A percentile compares a stretch with the other conserved stretches of the same genome.
phyloP scores from a whole-genome alignment of 164 flowering plant species.

The Chimonanthus praecox region DNA sequence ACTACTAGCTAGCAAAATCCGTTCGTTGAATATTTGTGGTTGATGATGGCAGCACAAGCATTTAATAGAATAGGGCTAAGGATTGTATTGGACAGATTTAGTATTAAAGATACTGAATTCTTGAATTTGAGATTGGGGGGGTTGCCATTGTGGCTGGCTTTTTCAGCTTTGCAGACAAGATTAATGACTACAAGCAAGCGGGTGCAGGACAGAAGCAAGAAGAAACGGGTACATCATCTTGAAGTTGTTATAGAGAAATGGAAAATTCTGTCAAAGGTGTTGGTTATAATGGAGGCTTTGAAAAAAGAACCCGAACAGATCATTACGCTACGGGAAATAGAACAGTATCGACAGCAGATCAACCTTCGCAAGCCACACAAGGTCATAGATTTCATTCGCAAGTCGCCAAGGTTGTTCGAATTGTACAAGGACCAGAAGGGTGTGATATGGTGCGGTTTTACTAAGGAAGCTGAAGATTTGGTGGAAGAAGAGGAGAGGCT shows the following conservation, averaged over 20 bases:
- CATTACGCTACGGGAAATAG: slow-evolving; percentile 42
- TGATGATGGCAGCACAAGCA: background rate
- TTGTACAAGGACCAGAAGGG: slow-evolving; percentile 68
- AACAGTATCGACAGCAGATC: slow-evolving; percentile 56
- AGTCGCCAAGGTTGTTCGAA: slow-evolving; percentile 76
- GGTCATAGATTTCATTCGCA: slow-evolving; percentile 60
- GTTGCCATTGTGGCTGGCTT: background rate
- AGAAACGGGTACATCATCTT: slow-evolving; percentile 64
- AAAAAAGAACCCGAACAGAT: slow-evolving; percentile 71
- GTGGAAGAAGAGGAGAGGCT: slow-evolving; percentile 58
- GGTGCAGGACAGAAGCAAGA: slow-evolving; percentile 72
- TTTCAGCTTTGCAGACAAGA: slow-evolving; percentile 19
- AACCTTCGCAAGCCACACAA: slow-evolving; percentile 73
- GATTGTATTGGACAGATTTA: slow-evolving; percentile 2
- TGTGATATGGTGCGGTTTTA: slow-evolving; percentile 78
- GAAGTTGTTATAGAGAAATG: slow-evolving; percentile 68
- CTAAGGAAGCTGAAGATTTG: slow-evolving; percentile 63
- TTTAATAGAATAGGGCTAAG: background rate
- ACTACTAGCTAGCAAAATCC: background rate
- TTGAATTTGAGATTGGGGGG: background rate
- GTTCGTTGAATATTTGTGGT: background rate
- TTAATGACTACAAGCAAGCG: slow-evolving; percentile 69
- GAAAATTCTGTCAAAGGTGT: slow-evolving; percentile 55
- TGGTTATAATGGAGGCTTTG: slow-evolving; percentile 55
- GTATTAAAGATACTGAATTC: background rate